Evolutionary conservation across 257 asterid genomes (phyloP).

Genomic region (Plantago elongata): DNA sequence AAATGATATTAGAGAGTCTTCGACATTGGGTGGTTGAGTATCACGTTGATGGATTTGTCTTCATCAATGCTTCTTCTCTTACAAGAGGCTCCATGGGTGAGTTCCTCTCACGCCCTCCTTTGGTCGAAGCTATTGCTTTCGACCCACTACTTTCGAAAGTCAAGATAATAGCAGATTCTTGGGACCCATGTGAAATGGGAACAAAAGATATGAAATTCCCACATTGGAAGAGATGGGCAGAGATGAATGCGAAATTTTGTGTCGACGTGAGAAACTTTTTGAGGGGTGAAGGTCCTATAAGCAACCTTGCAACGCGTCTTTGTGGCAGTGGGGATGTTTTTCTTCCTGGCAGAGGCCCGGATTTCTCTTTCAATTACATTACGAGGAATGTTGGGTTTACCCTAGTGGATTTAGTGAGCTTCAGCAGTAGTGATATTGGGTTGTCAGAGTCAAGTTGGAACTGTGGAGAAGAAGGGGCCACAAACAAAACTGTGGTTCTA

Average conservation of each 20-base stretch:
- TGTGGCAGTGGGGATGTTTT: constrained; percentile 94
- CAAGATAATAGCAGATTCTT: constrained; percentile 72
- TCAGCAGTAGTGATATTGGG: constrained; percentile 39
- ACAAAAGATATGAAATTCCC: constrained; percentile 51
- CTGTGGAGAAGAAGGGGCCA: constrained; percentile 88
- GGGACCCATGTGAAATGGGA: constrained; percentile 50
- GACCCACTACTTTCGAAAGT: constrained; percentile 81
- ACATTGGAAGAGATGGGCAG: constrained; percentile 99
- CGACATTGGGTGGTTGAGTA: constrained; percentile 81
- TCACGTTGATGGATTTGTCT: constrained; percentile 83
- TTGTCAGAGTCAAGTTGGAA: constrained; percentile 77
- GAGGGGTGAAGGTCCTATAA: constrained; percentile 65
- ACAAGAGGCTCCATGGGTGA: constrained; percentile 57
- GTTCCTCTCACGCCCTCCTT: constrained; percentile 73
- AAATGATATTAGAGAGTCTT: constrained; percentile 77
- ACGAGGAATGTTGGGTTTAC: constrained; percentile 70
- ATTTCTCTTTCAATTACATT: constrained; percentile 71
- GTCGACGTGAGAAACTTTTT: constrained; percentile 66
- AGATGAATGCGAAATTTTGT: constrained; percentile 58
- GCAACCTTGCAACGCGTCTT: constrained; percentile 74
- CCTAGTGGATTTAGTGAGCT: constrained; percentile 89
- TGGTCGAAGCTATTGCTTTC: constrained; percentile 80
- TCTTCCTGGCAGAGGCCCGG: constrained; percentile 74
- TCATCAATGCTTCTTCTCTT: constrained; percentile 61
- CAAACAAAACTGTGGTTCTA: constrained; percentile 49